Evolutionary conservation across 768 basidiomycete species (phyloP).

Genomic region (Serendipita vermifera): DNA sequence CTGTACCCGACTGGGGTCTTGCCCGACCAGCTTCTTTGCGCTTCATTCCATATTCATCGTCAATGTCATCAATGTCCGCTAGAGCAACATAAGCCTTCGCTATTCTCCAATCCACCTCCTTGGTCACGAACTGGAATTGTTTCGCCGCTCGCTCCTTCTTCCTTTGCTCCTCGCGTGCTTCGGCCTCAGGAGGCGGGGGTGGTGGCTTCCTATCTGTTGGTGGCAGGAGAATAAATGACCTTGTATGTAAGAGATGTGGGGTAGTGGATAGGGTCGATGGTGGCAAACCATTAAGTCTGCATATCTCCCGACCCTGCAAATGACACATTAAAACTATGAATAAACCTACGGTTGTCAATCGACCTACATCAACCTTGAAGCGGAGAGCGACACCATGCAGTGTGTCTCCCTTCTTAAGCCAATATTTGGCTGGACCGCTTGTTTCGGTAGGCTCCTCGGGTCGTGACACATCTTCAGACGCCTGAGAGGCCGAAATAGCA

Average conservation of each 20-base stretch:
- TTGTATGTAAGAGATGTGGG: slow-evolving; percentile 62
- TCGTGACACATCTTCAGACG: slow-evolving; percentile 11
- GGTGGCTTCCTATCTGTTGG: slow-evolving; percentile 24
- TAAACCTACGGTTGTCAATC: background rate
- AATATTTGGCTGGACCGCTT: slow-evolving; percentile 30
- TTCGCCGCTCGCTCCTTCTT: slow-evolving; percentile 41
- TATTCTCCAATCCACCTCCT: slow-evolving; percentile 54
- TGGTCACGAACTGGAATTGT: slow-evolving; percentile 48
- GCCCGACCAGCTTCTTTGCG: slow-evolving; percentile 12
- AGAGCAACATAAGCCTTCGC: slow-evolving; percentile 59
- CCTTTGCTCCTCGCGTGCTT: slow-evolving; percentile 30
- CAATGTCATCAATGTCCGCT: slow-evolving; percentile 30
- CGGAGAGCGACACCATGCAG: slow-evolving; percentile 51
- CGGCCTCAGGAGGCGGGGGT: slow-evolving; percentile 21
- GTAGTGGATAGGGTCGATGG: slow-evolving; percentile 51
- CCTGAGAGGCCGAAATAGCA: background rate
- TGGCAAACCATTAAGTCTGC: slow-evolving; percentile 53
- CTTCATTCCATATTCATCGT: background rate
- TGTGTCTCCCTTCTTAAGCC: slow-evolving; percentile 45
- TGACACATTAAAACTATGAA: slow-evolving; percentile 6
- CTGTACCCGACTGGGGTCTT: slow-evolving; percentile 22
- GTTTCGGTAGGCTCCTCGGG: slow-evolving; percentile 5
- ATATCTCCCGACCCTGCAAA: slow-evolving; percentile 42
- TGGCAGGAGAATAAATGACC: slow-evolving; percentile 43
- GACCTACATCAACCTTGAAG: slow-evolving; percentile 47